Base-by-base conservation (phyloP, 495 filamentous ascomycete species). In the Penicillium daleae region DNA sequence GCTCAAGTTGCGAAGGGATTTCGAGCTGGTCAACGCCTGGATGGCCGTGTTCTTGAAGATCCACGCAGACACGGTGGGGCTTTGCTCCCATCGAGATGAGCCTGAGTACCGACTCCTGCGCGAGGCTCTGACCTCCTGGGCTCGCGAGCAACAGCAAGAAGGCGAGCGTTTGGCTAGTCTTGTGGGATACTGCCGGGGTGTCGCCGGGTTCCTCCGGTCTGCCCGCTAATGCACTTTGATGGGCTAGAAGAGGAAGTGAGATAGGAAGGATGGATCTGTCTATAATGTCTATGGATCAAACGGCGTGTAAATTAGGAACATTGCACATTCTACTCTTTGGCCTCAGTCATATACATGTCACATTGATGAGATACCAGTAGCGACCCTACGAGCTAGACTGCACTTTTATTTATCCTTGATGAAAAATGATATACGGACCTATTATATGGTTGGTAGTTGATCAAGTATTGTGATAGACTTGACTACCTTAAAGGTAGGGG, bases 11-110 rank as follows among this genome's bases (percentile, higher is more conserved):
- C 85, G 85, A 59, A 83, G 82, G 46, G 95, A 99, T 77, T 99
- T 93, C 73, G 95, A 99, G 71, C 82, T 99, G 51, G 88, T 91
- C 42, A 92, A 97, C 76, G 92, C 92, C 10, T 99, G 96, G 95
- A 97, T 99, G 90, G 86, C 87, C 17, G 93, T 97, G 0, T 95
- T 97, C 66, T 67, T 99, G 57, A 85, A 88, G 53, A 72, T 94
- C 37, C 92, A 97, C 75, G 83, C 82, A 9, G 88, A 89, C 59
- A 75, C 82, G 13, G 74, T 89, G 10, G 72, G 72, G 2, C 64
- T 74, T 29, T 80, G 82, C 61, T 74, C 78, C 75, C 71, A 75
- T 60, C 60, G 69, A 79, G 56, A 77, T 83, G 71, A 73, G 66
- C 39, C 64, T 44, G 65, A 73, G 48, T 58, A 67, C 46, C 62